Base-by-base conservation (phyloP, 202 grass and related monocot species). In the Digitaria exilis region DNA sequence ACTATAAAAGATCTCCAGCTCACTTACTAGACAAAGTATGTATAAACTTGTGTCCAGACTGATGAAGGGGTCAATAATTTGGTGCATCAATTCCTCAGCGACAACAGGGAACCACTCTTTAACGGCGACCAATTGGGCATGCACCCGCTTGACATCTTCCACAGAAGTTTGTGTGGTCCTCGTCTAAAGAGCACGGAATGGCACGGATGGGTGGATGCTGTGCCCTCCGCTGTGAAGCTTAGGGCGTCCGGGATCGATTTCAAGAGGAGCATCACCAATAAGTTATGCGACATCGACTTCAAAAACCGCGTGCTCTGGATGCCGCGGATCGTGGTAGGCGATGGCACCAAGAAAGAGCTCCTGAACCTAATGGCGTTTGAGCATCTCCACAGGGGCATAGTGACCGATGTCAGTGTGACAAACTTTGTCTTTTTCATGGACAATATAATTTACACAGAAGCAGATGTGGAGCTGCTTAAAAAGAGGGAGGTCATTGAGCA, bases 261-360 rank as follows among this genome's bases (percentile, higher is more conserved):
- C 13, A 7, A 30, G 14, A 2, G 0, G 13, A 61, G 58, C 12
- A 30, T 30, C 12, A 30, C 58, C 6, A 0, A 16, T 0, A 29
- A 15, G 1, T 14, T 61, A 3, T 5, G 13, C 7, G 25, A 30
- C 4, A 21, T 61, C 25, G 12, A 15, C 1, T 61, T 30, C 4
- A 16, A 2, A 16, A 29, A 61, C 2, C 12, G 58, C 0, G 9
- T 30, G 0, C 58, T 61, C 0, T 15, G 25, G 4, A 16, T 61
- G 26, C 58, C 26, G 0, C 12, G 2, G 1, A 15, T 30, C 7
- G 15, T 2, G 1, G 58, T 28, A 0, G 4, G 15, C 1, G 58
- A 61, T 30, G 11, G 12, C 13, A 61, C 44, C 44, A 0, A 30
- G 13, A 62, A 31, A 12, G 12, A 31, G 5, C 0, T 62, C 0